These are phyloP conservation scores for Vachellia pachyceras DNA, from an alignment of 306 rosid genomes.

Conservation along the genomic window DNA sequence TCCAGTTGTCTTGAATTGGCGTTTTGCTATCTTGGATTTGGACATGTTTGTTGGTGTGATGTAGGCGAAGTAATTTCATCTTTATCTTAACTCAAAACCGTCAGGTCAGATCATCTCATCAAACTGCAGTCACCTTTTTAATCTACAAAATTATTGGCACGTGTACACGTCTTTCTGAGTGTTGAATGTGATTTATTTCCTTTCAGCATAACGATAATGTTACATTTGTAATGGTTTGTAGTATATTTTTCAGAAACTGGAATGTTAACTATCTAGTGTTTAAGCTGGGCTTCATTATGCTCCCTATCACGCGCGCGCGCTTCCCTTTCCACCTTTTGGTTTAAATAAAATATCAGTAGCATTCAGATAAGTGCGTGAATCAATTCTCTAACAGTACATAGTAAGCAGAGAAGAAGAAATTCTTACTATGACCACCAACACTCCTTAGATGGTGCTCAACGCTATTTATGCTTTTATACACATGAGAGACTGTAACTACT, in stretches of 20 bases:
- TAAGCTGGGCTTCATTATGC: background rate
- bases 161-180: background rate
- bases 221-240: background rate
- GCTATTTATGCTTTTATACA: background rate
- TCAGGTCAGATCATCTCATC: conserved; percentile 22
- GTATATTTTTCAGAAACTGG: background rate
- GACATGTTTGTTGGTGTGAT: conserved; percentile 3
- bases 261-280: background rate
- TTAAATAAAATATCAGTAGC: background rate
- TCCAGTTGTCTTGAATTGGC: conserved; percentile 19
- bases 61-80: conserved; percentile 5
- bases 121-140: conserved; percentile 19
- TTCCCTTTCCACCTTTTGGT: background rate
- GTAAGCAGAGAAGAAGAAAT: background rate
- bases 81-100: background rate
- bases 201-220: background rate
- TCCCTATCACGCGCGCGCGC: background rate
- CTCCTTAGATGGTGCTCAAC: background rate
- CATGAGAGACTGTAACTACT: background rate
- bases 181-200: background rate
- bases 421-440: background rate
- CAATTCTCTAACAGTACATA: background rate
- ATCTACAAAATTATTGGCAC: background rate
- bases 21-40: conserved; percentile 27
- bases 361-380: background rate